These are phyloP conservation scores for Penicilliopsis zonata DNA, from an alignment of 495 filamentous ascomycete species.

Conservation along the genomic window DNA sequence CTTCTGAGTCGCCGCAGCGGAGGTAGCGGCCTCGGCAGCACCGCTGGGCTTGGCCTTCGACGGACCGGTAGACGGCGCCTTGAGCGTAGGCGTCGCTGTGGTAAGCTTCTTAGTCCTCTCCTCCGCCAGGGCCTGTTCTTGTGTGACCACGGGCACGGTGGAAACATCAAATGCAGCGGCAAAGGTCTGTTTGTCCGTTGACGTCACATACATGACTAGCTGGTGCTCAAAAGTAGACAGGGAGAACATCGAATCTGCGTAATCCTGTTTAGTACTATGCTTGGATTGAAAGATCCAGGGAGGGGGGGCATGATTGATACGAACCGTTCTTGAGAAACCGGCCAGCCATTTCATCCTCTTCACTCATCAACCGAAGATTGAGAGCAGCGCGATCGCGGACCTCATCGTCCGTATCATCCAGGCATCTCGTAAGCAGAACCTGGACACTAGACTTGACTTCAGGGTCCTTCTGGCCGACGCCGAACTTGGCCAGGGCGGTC, in stretches of 20 bases:
- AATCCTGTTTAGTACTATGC: neutral
- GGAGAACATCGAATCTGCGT: constrained; percentile 62
- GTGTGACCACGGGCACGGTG: constrained; percentile 84
- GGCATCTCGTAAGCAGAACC: constrained; percentile 82
- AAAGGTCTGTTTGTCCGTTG: constrained; percentile 75
- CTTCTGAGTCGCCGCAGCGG: constrained; percentile 69
- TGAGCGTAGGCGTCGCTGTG: constrained; percentile 83
- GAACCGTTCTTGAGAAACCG: constrained; percentile 91
- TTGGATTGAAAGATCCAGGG: constrained; percentile 15
- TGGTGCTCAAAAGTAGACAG: constrained; percentile 95
- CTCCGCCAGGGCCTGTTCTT: constrained; percentile 94
- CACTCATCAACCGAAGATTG: constrained; percentile 76
- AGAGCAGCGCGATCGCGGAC: constrained; percentile 91
- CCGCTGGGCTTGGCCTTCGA: constrained; percentile 58
- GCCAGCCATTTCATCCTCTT: constrained; percentile 72
- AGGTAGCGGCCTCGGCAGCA: constrained; percentile 64
- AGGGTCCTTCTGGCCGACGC: constrained; percentile 89
- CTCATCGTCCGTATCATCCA: constrained; percentile 97
- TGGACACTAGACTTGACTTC: constrained; percentile 93
- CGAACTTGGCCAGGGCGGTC: constrained; percentile 92
- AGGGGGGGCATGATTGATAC: too few species aligned
- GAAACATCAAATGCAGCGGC: constrained; percentile 77
- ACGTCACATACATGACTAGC: constrained; percentile 94
- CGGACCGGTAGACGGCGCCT: constrained; percentile 75
- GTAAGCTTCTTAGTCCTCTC: constrained; percentile 94